Percentiles rank a stretch among this genome's conserved stretches.
These are phyloP conservation scores for Begonia loranthoides DNA, from an alignment of 306 rosid genomes.

Conservation along the genomic window DNA sequence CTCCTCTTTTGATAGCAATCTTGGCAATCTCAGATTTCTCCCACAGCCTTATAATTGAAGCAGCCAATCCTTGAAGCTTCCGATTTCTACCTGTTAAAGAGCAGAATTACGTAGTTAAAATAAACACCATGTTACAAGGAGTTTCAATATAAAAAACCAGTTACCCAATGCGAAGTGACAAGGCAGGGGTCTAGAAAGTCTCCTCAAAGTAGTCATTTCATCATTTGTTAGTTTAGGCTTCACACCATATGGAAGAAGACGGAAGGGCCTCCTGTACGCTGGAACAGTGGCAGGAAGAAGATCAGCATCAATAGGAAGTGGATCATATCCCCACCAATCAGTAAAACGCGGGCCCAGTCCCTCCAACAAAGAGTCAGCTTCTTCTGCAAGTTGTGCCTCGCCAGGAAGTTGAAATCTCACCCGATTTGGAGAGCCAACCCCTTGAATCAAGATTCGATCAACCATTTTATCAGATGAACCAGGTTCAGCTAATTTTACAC, in stretches of 20 bases:
- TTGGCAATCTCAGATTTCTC: conserved; percentile 89
- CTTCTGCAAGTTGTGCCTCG: conserved; percentile 61
- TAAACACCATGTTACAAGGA: conserved; percentile 2
- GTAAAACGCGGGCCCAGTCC: conserved; percentile 83
- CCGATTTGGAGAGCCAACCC: conserved; percentile 61
- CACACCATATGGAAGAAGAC: conserved; percentile 93
- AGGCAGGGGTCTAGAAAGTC: conserved; percentile 72
- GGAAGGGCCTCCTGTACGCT: conserved; percentile 79
- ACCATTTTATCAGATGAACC: conserved; percentile 15
- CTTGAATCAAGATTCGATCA: conserved; percentile 41
- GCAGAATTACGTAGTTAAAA: not conserved
- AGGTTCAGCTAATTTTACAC: conserved; percentile 18
- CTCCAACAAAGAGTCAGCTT: conserved; percentile 56
- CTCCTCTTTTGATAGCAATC: conserved; percentile 87
- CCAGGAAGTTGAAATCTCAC: conserved; percentile 79
- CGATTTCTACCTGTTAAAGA: conserved; percentile 52
- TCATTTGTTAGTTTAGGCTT: conserved; percentile 70
- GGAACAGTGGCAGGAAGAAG: conserved; percentile 64
- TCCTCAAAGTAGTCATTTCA: conserved; percentile 76
- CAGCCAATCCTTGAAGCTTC: conserved; percentile 81
- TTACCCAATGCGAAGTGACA: conserved; percentile 86
- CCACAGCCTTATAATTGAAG: conserved; percentile 76
- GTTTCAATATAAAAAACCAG: conserved; percentile 9
- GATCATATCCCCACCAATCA: conserved; percentile 99
- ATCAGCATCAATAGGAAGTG: conserved; percentile 86